Conservation (phyloP, 139 green algal genomes). For the Coelastrella sp. region DNA sequence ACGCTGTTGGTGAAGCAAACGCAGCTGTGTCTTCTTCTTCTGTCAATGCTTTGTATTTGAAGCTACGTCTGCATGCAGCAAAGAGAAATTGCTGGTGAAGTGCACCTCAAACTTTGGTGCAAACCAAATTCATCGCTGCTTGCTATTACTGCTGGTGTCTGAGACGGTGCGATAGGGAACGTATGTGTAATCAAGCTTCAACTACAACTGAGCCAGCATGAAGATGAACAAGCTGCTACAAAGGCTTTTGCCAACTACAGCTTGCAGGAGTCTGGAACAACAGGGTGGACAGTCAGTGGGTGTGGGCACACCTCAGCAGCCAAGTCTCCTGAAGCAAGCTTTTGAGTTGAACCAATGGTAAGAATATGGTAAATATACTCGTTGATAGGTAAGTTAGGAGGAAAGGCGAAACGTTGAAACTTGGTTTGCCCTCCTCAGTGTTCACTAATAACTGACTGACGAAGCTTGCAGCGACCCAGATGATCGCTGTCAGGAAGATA, state of each 20-base stretch:
- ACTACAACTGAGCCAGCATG: no score
- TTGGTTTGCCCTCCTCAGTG: neutral
- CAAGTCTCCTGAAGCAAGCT: slow-evolving; percentile 31
- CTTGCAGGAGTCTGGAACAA: no score
- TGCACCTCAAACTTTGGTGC: no score
- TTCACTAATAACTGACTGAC: slow-evolving; percentile 54
- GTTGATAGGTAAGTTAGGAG: slow-evolving; percentile 94
- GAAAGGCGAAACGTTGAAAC: slow-evolving; percentile 73
- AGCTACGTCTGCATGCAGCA: slow-evolving; percentile 10
- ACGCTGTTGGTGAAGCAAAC: neutral
- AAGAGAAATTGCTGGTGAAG: neutral
- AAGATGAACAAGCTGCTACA: no score
- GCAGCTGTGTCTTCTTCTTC: slow-evolving; percentile 3
- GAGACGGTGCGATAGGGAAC: no score
- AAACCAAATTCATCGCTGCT: no score
- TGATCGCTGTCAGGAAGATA: slow-evolving; percentile 65
- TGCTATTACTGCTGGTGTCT: no score
- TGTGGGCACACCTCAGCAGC: slow-evolving; percentile 28
- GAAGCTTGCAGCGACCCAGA: slow-evolving; percentile 85
- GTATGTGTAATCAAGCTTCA: no score
- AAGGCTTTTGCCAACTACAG: no score
- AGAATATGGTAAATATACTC: slow-evolving; percentile 88
- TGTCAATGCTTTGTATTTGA: slow-evolving; percentile 38
- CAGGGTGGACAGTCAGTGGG: no score
- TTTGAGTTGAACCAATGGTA: slow-evolving; percentile 72